phyloP scores from a whole-genome alignment of 2,329 filamentous ascomycete species.

The Dactylonectria estremocensis region DNA sequence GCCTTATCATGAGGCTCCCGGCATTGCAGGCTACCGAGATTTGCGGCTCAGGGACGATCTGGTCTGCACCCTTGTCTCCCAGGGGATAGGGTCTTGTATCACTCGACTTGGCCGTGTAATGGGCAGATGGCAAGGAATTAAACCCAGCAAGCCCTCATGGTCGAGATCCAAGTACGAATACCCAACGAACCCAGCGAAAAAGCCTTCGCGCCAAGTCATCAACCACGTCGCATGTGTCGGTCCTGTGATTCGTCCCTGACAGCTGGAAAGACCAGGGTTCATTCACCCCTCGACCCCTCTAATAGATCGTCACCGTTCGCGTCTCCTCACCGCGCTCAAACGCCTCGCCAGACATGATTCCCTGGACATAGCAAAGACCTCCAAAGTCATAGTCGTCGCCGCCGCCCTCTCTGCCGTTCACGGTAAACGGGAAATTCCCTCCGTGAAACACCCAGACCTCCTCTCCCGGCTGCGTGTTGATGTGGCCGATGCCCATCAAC shows the following conservation, averaged over 20 bases:
- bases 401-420: constrained; percentile 2
- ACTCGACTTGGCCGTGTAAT: constrained; percentile 20
- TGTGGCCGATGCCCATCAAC: constrained; percentile 27
- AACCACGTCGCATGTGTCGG: neutral
- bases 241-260: neutral
- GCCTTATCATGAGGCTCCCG: constrained; percentile 23
- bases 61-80: constrained; percentile 18
- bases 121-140: constrained; percentile 22
- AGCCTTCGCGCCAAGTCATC: neutral
- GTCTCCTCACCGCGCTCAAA: constrained; percentile 17
- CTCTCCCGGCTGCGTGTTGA: constrained; percentile 27
- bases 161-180: neutral
- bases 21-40: constrained; percentile 26
- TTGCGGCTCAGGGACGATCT: constrained; percentile 25
- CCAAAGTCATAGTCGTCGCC: constrained; percentile 28
- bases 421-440: constrained; percentile 29
- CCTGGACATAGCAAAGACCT: constrained; percentile 31
- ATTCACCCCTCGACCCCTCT: neutral
- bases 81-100: neutral
- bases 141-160: neutral
- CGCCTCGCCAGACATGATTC: constrained; percentile 30
- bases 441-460: constrained; percentile 26
- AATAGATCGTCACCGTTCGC: constrained; percentile 11
- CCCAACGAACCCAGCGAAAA: neutral
- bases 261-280: neutral